These are phyloP conservation scores for Drechslerella dactyloides DNA, from an alignment of 2,329 filamentous ascomycete genomes.

Conservation along the genomic window DNA sequence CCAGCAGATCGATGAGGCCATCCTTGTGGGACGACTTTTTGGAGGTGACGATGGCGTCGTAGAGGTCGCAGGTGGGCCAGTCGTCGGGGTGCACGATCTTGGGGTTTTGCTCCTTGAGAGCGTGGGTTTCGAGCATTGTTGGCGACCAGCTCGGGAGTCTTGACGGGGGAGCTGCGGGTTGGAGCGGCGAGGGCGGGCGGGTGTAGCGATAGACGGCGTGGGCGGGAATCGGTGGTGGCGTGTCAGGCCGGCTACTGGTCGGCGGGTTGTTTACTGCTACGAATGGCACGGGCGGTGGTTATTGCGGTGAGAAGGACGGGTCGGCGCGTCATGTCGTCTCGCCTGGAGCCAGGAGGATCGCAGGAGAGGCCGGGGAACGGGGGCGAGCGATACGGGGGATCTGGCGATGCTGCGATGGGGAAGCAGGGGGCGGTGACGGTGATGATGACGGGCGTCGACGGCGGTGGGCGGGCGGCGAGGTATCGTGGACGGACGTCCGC, in stretches of 20 bases:
- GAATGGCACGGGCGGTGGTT: no score
- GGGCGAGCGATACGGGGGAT: no score
- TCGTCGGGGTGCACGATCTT: slow-evolving; percentile 23
- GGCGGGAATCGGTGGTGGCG: not conserved
- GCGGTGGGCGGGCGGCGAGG: not conserved
- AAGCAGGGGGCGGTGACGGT: slow-evolving; percentile 11
- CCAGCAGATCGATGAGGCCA: slow-evolving; percentile 51
- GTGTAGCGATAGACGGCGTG: not conserved
- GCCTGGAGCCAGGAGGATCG: not conserved
- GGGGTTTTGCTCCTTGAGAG: slow-evolving; percentile 38
- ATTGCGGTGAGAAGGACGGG: not conserved
- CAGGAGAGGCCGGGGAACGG: slow-evolving; percentile 2
- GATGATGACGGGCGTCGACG: not conserved
- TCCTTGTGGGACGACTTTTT: slow-evolving; percentile 33
- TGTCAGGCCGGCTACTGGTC: not conserved
- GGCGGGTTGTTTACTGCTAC: not conserved
- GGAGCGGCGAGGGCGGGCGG: slow-evolving; percentile 13
- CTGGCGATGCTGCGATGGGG: no score
- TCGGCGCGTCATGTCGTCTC: slow-evolving; percentile 48
- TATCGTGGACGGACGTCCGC: no score
- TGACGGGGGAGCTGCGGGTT: not conserved
- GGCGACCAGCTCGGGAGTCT: not conserved
- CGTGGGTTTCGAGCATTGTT: slow-evolving; percentile 31
- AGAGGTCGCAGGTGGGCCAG: slow-evolving; percentile 43
- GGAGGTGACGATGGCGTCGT: slow-evolving; percentile 42